phyloP scores from a whole-genome alignment of 441 rosid genomes.

The Adansonia madagascariensis region DNA sequence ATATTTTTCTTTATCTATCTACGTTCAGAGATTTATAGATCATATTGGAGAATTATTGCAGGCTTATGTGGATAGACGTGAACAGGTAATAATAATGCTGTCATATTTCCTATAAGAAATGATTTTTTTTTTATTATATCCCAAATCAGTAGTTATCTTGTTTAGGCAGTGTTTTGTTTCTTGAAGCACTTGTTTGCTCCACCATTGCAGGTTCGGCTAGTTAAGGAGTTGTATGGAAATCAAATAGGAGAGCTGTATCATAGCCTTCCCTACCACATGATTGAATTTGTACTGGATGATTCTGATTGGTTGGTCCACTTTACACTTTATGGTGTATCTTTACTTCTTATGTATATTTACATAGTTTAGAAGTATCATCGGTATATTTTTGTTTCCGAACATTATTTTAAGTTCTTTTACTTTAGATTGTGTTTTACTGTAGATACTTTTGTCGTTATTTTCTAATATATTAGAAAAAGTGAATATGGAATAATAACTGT shows the following conservation, averaged over 20 bases:
- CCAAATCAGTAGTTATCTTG: not conserved
- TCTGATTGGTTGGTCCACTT: constrained; percentile 68
- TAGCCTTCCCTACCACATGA: constrained; percentile 91
- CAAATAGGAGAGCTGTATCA: constrained; percentile 88
- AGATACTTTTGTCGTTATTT: not conserved
- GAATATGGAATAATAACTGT: not conserved
- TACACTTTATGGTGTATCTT: not conserved
- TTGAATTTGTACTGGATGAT: constrained; percentile 79
- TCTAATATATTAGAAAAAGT: not conserved
- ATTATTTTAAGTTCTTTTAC: not conserved
- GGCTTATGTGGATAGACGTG: constrained; percentile 91
- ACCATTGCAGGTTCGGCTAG: constrained; percentile 70
- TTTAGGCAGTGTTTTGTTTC: constrained; percentile 1
- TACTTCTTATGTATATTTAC: not conserved
- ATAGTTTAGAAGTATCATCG: not conserved
- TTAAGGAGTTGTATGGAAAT: constrained; percentile 90
- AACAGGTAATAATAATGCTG: constrained; percentile 63
- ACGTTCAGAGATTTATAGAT: constrained; percentile 68
- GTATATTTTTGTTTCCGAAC: constrained; percentile 12
- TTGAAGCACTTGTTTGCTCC: constrained; percentile 15
- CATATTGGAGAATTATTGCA: constrained; percentile 85
- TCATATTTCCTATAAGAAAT: constrained; percentile 3
- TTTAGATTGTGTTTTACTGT: not conserved
- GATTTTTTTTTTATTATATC: not conserved
- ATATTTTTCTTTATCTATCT: constrained; percentile 30